Base-by-base conservation (phyloP, 306 rosid genomes). In the Rosa rugosa region DNA sequence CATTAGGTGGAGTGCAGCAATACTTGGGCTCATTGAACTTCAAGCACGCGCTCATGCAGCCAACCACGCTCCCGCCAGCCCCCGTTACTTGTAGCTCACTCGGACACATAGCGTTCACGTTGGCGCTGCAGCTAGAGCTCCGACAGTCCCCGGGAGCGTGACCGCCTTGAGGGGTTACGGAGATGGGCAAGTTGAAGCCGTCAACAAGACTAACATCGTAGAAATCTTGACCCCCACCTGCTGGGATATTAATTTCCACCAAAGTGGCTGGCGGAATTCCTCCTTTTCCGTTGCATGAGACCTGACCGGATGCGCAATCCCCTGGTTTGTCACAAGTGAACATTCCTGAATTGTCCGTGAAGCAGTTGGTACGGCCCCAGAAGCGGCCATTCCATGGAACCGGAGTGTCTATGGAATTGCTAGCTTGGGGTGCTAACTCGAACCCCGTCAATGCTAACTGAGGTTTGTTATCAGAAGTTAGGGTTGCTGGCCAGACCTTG, bases 401-500 rank as follows among this genome's bases (percentile, higher is more conserved):
- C 0, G 87, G 89, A 13, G 79, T 75, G 36, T 76, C 50, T 0
- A 87, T 5, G 0, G 85, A 9, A 36, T 2, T 34, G 8, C 87
- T 49, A 2, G 85, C 84, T 22, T 88, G 80, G 2, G 54, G 1
- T 0, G 4, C 63, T 18, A 92, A 59, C 63, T 79, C 77, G 34
- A 90, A 87, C 14, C 93, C 93, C 0, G 94, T 88, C 18, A 40
- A 4, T 68, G 90, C 65, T n/a, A 87, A 17, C 9, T 87, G 91
- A 2, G 91, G 80, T n/a, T 65, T 80, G 38, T 80, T 79, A 0
- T 22, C 84, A 18, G 86, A 86, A 1, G 91, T 88, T 27, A 90
- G 63, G 60, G 89, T 87, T 74, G 77, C 94, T 8, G 94, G 93
- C 97, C 97, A 92, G 20, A 90, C 81, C 0, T 79, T 79, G 77